Evolutionary conservation across 2,329 filamentous ascomycete species (phyloP).

Genomic region (Tricladium varicosporioides): DNA sequence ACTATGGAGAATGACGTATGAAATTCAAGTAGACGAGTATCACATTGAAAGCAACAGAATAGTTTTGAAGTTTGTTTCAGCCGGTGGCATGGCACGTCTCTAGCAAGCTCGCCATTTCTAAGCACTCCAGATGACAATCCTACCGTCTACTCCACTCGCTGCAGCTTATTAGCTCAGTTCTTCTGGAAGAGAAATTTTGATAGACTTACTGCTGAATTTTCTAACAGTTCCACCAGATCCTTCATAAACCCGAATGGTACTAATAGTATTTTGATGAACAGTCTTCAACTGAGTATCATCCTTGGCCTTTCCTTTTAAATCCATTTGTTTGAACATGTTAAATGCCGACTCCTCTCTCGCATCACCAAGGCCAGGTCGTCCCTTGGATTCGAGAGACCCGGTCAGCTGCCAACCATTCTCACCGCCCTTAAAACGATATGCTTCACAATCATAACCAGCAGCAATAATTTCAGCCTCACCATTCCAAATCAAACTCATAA

Average conservation of each 20-base stretch:
- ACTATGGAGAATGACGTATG: too few relatives aligned
- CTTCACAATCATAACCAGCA: conserved; percentile 86
- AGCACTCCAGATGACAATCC: conserved; percentile 74
- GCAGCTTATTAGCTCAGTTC: conserved; percentile 24
- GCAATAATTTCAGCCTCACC: conserved; percentile 91
- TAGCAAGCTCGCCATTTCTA: conserved; percentile 38
- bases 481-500: conserved; percentile 91
- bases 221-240: conserved; percentile 60
- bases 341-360: conserved; percentile 86
- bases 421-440: conserved; percentile 81
- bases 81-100: too few relatives aligned
- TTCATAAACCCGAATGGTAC: conserved; percentile 75
- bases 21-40: too few relatives aligned
- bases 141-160: conserved; percentile 82
- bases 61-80: too few relatives aligned
- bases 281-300: conserved; percentile 95
- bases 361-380: conserved; percentile 40
- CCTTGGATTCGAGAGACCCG: conserved; percentile 77
- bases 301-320: conserved; percentile 87
- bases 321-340: conserved; percentile 99
- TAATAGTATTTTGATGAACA: conserved; percentile 94
- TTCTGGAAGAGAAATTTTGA: conserved; percentile 26
- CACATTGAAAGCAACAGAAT: too few relatives aligned
- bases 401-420: conserved; percentile 79
- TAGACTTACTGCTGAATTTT: conserved; percentile 80